Evolutionary conservation across 78 protist genomes (phyloP).

Genomic region (Dictyostelium firmibasis): DNA sequence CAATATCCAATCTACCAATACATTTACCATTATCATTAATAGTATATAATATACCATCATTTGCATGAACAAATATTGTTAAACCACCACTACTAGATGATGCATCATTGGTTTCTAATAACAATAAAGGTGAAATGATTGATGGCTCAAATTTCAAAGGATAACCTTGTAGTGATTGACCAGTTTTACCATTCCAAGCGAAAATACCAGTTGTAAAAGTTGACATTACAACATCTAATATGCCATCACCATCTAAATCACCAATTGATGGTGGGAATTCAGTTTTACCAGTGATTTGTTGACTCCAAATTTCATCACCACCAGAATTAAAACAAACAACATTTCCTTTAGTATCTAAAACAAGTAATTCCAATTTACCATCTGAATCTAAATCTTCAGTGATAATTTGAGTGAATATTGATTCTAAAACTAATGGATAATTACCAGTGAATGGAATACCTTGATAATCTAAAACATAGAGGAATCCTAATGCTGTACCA

Average conservation of each 20-base stretch:
- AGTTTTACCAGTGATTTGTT: slow-evolving; percentile 12
- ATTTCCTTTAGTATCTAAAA: slow-evolving; percentile 66
- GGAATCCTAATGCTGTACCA: slow-evolving; percentile 80
- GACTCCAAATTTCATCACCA: slow-evolving; percentile 82
- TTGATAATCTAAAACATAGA: slow-evolving; percentile 74
- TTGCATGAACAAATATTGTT: slow-evolving; percentile 19
- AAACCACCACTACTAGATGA: background rate
- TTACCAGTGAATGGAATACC: slow-evolving; percentile 46
- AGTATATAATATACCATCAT: slow-evolving; percentile 21
- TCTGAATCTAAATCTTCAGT: slow-evolving; percentile 88
- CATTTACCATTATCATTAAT: slow-evolving; percentile 29
- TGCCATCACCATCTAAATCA: slow-evolving; percentile 93
- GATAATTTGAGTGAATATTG: slow-evolving; percentile 83
- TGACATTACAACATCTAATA: slow-evolving; percentile 88
- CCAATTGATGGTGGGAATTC: slow-evolving; percentile 86
- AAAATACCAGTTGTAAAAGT: slow-evolving; percentile 82
- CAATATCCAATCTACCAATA: slow-evolving; percentile 65
- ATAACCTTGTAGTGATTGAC: slow-evolving; percentile 63
- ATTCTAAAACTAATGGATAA: slow-evolving; percentile 87
- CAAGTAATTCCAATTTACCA: slow-evolving; percentile 88
- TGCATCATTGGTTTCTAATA: background rate
- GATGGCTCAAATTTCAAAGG: slow-evolving; percentile 74
- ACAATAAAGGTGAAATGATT: slow-evolving; percentile 51
- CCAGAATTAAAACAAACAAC: slow-evolving; percentile 47
- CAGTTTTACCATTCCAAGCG: slow-evolving; percentile 85